phyloP scores from a whole-genome alignment of 345 rosid genomes.

The Draba incana region DNA sequence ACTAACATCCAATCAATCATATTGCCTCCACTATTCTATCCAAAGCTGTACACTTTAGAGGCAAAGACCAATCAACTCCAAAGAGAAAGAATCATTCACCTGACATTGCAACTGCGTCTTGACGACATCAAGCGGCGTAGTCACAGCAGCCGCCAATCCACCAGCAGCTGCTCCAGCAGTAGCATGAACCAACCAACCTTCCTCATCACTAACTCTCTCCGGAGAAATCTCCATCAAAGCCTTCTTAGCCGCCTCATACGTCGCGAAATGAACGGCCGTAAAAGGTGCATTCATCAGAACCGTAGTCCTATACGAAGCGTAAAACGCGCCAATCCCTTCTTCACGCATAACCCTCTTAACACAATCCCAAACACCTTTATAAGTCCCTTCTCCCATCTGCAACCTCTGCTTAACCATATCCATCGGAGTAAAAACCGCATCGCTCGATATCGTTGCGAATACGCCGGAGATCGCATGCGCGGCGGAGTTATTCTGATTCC shows the following conservation, averaged over 20 bases:
- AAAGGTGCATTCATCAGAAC: conserved; percentile 94
- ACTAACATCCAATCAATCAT: conserved; percentile 24
- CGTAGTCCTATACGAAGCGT: conserved; percentile 91
- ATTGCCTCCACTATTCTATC: not conserved
- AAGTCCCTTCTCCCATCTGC: conserved; percentile 64
- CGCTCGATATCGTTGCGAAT: conserved; percentile 82
- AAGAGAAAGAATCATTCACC: conserved; percentile 47
- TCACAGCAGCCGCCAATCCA: conserved; percentile 76
- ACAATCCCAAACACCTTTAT: conserved; percentile 82
- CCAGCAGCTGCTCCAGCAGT: conserved; percentile 95
- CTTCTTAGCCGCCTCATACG: conserved; percentile 85
- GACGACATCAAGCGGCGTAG: conserved; percentile 88
- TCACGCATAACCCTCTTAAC: conserved; percentile 72
- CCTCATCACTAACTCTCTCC: conserved; percentile 67
- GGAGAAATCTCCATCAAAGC: conserved; percentile 75
- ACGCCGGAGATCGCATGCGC: conserved; percentile 92
- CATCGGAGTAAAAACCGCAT: conserved; percentile 92
- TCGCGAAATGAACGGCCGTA: conserved; percentile 80
- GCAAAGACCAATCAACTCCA: not conserved
- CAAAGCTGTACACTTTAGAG: not conserved
- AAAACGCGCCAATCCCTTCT: conserved; percentile 82
- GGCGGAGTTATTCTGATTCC: conserved; percentile 58
- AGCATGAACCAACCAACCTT: conserved; percentile 64
- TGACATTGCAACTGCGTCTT: conserved; percentile 99
- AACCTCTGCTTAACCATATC: conserved; percentile 98